These are phyloP conservation scores for Alternaria postmessia DNA, from an alignment of 2,329 filamentous ascomycete species.

Conservation along the genomic window DNA sequence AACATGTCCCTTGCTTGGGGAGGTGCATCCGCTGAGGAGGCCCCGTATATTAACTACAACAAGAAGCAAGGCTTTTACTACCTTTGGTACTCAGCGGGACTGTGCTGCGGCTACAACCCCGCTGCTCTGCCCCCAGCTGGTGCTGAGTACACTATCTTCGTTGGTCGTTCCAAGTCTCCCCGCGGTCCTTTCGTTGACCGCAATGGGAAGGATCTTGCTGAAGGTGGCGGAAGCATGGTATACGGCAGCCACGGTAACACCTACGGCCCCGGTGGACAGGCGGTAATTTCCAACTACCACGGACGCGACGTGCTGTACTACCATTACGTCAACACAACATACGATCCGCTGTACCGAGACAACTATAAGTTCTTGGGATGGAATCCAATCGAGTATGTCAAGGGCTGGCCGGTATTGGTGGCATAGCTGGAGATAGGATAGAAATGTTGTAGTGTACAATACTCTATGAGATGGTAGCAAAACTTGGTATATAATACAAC, in stretches of 20 bases:
- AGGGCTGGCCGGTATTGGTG: neutral
- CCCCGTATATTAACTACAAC: slow-evolving; percentile 25
- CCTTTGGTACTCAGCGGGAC: neutral
- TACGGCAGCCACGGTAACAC: slow-evolving; percentile 60
- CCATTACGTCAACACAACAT: slow-evolving; percentile 19
- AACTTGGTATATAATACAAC: neutral
- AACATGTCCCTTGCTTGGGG: slow-evolving; percentile 2
- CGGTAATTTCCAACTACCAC: slow-evolving; percentile 18
- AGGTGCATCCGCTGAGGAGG: neutral
- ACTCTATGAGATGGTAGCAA: neutral
- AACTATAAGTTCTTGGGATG: slow-evolving; percentile 1
- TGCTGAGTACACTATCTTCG: slow-evolving; percentile 68
- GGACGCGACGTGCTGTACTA: slow-evolving; percentile 27
- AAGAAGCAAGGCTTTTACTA: slow-evolving; percentile 48
- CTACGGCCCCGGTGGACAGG: slow-evolving; percentile 32
- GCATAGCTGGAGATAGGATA: neutral
- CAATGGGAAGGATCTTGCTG: slow-evolving; percentile 50
- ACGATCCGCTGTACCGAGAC: slow-evolving; percentile 1
- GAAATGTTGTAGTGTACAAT: neutral
- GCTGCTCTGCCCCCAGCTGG: slow-evolving; percentile 46
- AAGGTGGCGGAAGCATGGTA: slow-evolving; percentile 65
- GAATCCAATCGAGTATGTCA: neutral
- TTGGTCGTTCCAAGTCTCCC: slow-evolving; percentile 62
- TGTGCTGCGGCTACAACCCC: slow-evolving; percentile 1
- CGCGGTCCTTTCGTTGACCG: slow-evolving; percentile 58